Evolutionary conservation across 2,329 filamentous ascomycete species (phyloP), one percentile per base, ranked within the genome.

Genomic region (Cladophialophora immunda): DNA sequence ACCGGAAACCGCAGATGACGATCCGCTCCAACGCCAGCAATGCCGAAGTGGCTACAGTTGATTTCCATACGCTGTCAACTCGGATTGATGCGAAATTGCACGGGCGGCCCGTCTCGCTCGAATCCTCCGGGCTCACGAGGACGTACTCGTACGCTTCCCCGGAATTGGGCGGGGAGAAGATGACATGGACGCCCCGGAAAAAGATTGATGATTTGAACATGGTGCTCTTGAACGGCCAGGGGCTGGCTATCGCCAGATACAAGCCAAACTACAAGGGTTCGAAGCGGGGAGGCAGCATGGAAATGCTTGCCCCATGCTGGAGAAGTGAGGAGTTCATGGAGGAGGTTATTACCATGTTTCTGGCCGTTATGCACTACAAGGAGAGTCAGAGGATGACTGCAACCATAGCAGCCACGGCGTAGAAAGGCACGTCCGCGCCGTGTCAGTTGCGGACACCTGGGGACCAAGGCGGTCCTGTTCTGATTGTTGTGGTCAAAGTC

Each of bases 151-250:
- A 57, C 52, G 41, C 52, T 4, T 63, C 60, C 7, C 19, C n/a
- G 15, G 54, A 34, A n/a, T n/a, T 63, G 25, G 15, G 27, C 4
- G 52, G 60, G 25, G 60, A 63, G 53, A 63, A 32, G 15, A 32
- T 63, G 60, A 57, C 34, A 4, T 63, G 60, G 60, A 47, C 9
- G 19, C 52, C 60, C 13, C 60, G 60, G 30, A 47, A 30, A 29
- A 63, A 63, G 38, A 25, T 63, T 25, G 60, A 63, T 34, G 52
- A 56, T 13, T 38, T 63, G 52, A 57, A 63, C 13, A 47, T 63
- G 25, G 60, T 63, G 60, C 60, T 63, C 17, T 27, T 63, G 52
- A 19, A 63, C 7, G 54, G 30, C 13, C 29, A 41, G 17, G 60
- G 60, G 11, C 4, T 57, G 7, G 60, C 52, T n/a, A 57, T 63